Conservation (phyloP, 2,329 filamentous ascomycete species). For the Hyphodiscus sp. region DNA sequence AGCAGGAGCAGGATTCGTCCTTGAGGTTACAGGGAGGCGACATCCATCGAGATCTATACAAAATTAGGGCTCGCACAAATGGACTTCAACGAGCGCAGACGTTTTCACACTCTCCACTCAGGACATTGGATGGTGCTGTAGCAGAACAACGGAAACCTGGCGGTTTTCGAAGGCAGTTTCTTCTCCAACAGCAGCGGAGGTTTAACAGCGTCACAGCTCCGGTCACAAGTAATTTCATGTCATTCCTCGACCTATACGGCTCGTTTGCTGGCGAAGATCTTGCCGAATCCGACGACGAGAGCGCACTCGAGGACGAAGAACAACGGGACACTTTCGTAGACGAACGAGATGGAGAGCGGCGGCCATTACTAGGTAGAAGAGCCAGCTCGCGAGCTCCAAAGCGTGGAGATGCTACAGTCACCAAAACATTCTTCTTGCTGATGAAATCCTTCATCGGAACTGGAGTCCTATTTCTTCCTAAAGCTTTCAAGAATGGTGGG, state of each 20-base stretch:
- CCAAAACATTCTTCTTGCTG: conserved; percentile 76
- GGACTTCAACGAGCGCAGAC: conserved; percentile 55
- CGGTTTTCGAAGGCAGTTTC: conserved; percentile 47
- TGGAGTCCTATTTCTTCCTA: conserved; percentile 83
- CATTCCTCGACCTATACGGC: conserved; percentile 87
- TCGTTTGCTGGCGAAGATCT: conserved; percentile 95
- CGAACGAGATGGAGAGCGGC: conserved; percentile 49
- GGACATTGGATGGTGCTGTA: conserved; percentile 34
- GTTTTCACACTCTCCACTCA: conserved; percentile 49
- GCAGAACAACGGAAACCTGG: conserved; percentile 43
- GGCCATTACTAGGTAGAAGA: conserved; percentile 65
- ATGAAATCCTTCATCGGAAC: conserved; percentile 97
- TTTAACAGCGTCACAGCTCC: conserved; percentile 43
- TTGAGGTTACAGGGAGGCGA: conserved; percentile 69
- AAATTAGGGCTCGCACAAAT: conserved; percentile 54
- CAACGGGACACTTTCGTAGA: conserved; percentile 30
- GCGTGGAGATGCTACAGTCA: conserved; percentile 63
- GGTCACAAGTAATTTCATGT: conserved; percentile 84
- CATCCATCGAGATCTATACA: conserved; percentile 73
- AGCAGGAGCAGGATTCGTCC: conserved; percentile 50
- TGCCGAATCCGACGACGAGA: conserved; percentile 55
- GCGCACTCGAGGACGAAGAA: conserved; percentile 47
- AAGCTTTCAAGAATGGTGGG: conserved; percentile 87
- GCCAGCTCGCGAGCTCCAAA: conserved; percentile 56
- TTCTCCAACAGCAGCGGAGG: conserved; percentile 29